phyloP scores from a whole-genome alignment of 2,329 filamentous ascomycete genomes.

The Hirsutella thompsonii region DNA sequence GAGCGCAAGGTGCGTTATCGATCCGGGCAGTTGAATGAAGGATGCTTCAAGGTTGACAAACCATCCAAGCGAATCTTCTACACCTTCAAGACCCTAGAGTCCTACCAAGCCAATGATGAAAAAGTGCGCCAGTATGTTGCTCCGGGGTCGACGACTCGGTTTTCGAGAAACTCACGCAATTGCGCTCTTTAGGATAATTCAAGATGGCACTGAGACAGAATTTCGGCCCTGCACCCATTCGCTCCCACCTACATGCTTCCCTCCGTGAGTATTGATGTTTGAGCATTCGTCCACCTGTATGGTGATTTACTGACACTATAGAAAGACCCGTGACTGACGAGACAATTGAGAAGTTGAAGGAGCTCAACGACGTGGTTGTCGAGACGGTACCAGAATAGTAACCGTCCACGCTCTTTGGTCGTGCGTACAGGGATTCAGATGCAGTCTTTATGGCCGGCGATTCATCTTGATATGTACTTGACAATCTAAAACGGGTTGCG shows the following conservation, averaged over 20 bases:
- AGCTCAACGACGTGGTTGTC: background rate
- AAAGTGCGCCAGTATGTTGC: background rate
- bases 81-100: background rate
- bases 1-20: too few species aligned
- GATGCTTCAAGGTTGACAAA: background rate
- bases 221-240: background rate
- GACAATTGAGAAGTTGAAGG: background rate
- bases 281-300: background rate
- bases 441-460: too few species aligned
- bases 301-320: background rate
- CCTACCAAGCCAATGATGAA: background rate
- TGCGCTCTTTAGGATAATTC: background rate
- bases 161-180: background rate
- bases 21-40: too few species aligned
- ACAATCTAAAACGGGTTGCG: too few species aligned
- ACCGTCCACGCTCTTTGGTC: too few species aligned
- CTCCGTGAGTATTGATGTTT: background rate
- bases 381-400: background rate
- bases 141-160: background rate
- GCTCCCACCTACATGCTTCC: background rate
- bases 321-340: background rate
- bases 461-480: too few species aligned
- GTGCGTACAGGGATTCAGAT: too few species aligned
- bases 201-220: background rate
- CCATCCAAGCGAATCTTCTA: background rate